Evolutionary conservation across 805 yeast species (phyloP), one percentile per base, ranked within the genome.

Genomic region (Priceomyces medius): DNA sequence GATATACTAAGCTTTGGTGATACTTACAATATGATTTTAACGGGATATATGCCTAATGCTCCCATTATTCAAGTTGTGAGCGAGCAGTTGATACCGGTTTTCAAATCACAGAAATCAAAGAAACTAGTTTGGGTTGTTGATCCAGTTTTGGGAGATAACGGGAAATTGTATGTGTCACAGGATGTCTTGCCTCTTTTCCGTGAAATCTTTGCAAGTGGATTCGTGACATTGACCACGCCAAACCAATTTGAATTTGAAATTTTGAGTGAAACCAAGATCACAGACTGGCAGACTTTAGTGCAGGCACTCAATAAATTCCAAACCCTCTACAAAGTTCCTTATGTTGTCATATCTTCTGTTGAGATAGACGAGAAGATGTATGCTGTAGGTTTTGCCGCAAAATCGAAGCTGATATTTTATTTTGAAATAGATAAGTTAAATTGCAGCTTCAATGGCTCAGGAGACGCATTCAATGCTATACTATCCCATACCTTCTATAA

Each of bases 141-240:
- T 59, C 98, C 98, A 1, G 93, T 91, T 1, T 64, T 91, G 58
- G 98, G 98, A 9, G 98, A 91, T 56, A 83, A 88, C 51, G 97
- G 96, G 1, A 74, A 69, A 43, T 61, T 89, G 3, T 91, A 91
- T 58, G 96, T 91, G 1, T 73, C 74, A 43, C 74, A 73, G 40
- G 73, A 66, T 9, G 72, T 82, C 19, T 66, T 83, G 0, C 77
- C 78, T 0, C 59, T 73, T 2, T 83, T 83, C 54, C 66, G 68
- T 49, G 46, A 66, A 9, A 62, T 82, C n/a, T 56, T 84, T 26
- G 40, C 43, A 9, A 55, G 63, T 3, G 76, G 75, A 2, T 43
- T 50, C 16, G 73, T 85, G 1, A 68, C 70, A 31, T 51, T 83
- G 27, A 74, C 77, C 2, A 81, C 89, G 0, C 91, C 93, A 1